Evolutionary conservation across 306 rosid species (phyloP), one percentile per base, ranked within the genome.

Genomic region (Acacia melanoxylon): DNA sequence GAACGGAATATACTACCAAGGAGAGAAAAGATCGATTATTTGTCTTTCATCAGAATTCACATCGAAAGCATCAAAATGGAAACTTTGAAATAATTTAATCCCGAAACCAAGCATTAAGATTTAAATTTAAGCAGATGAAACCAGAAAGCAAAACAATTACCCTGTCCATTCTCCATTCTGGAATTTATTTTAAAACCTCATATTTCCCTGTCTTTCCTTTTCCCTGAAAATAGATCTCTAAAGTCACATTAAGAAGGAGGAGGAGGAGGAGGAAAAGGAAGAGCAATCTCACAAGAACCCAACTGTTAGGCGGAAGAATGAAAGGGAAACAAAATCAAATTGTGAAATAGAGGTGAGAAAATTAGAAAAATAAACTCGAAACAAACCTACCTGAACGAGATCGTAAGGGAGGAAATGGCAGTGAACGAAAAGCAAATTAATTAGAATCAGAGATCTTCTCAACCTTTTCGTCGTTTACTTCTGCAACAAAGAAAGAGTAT

Each of bases 1-100:
- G 80, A 89, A 80, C 56, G 86, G 78, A 83, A 87, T 86, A 94
- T 75, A 75, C 89, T 78, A 4, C 1, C 29, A 68, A 68, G 46
- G 24, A 67, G 74, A 86, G 79, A 76, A 45, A 78, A 41, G 76
- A 63, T 75, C 10, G 22, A 51, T 37, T 68, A 46, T 24, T 61
- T 61, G 41, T 76, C 83, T 75, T 27, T 79, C 83, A 71, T 81
- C 70, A 80, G 72, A 77, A 83, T 77, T 83, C 74, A 73, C 79
- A 78, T 84, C 85, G 89, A 85, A 46, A 79, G 42, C 83, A 61
- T 81, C 77, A 85, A 82, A 80, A 82, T 52, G 74, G 68, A 72
- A 73, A 45, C n/a, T 78, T 76, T 74, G 58, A 74, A 68, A 78
- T 75, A 51, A 61, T 80, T 76, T 83, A 75, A 76, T 75, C 35